Evolutionary conservation across 352 stramenopile species (phyloP).

Genomic region (Pythium dissimile): DNA sequence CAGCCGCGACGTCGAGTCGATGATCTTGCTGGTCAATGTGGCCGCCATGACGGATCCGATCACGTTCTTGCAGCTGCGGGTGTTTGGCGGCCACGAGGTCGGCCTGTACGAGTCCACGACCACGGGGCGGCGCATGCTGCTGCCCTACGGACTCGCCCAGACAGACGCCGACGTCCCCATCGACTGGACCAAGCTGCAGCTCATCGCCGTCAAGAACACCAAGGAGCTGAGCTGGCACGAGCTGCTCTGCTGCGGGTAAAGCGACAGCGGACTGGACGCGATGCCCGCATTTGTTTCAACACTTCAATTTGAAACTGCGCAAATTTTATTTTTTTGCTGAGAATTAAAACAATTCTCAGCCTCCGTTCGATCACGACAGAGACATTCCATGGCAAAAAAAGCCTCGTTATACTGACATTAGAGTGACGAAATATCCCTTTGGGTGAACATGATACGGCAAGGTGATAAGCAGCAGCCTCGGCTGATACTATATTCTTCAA

Average conservation of each 20-base stretch:
- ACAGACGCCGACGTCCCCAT: not conserved
- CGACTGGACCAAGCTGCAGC: constrained; percentile 1
- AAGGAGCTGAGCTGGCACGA: not conserved
- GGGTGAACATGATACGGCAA: too few relatives aligned
- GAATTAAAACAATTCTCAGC: too few relatives aligned
- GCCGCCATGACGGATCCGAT: constrained; percentile 8
- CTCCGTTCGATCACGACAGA: too few relatives aligned
- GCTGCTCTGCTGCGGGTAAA: not conserved
- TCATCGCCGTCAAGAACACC: not conserved
- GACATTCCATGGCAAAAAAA: too few relatives aligned
- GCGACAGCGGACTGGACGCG: too few relatives aligned
- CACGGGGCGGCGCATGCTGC: not conserved
- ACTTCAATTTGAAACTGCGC: too few relatives aligned
- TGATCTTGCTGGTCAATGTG: constrained; percentile 9
- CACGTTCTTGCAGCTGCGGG: not conserved
- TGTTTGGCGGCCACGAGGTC: not conserved
- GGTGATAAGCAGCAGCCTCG: too few relatives aligned
- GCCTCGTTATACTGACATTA: not conserved
- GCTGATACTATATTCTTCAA: too few relatives aligned
- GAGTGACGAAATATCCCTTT: not conserved
- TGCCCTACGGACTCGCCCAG: not conserved
- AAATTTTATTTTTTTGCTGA: too few relatives aligned
- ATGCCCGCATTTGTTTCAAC: too few relatives aligned
- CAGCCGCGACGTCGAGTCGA: not conserved
- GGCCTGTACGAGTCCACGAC: not conserved